A percentile compares a stretch with the other conserved stretches of the same genome.
phyloP scores from a whole-genome alignment of 345 rosid genomes.

The Moricandia arvensis region DNA sequence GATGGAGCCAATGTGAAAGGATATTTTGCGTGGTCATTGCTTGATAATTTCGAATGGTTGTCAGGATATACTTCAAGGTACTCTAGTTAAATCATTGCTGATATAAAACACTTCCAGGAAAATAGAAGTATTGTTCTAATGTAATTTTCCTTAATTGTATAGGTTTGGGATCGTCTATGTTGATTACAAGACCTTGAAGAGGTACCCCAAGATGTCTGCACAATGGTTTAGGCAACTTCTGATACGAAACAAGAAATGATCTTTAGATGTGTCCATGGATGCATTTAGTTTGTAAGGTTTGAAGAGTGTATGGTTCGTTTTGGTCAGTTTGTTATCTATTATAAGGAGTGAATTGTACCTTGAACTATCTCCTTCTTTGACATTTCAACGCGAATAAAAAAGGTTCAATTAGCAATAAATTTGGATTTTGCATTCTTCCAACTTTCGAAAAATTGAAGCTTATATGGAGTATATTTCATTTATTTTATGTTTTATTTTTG shows the following conservation, averaged over 20 bases:
- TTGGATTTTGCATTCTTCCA: neutral
- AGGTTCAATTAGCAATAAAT: neutral
- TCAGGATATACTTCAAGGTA: constrained; percentile 84
- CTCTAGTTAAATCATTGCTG: neutral
- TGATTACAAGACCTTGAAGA: constrained; percentile 62
- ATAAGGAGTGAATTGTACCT: constrained; percentile 7
- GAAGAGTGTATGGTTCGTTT: neutral
- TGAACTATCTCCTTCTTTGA: neutral
- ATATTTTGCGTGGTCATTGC: constrained; percentile 95
- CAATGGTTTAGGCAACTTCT: constrained; percentile 80
- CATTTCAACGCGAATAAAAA: constrained; percentile 14
- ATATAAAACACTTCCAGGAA: neutral
- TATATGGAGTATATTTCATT: neutral
- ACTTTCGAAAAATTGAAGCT: neutral
- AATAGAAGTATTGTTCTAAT: neutral
- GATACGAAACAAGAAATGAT: constrained; percentile 34
- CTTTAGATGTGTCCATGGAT: neutral
- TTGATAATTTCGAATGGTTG: constrained; percentile 95
- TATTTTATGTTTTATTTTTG: too few species aligned
- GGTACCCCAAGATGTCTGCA: constrained; percentile 93
- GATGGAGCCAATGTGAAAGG: constrained; percentile 82
- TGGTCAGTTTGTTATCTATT: constrained; percentile 3
- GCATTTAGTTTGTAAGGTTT: neutral
- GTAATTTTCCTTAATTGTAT: neutral
- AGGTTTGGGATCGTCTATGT: constrained; percentile 88